These are phyloP conservation scores for Spongospora subterranea DNA, from an alignment of 208 protist genomes.

Conservation along the genomic window DNA sequence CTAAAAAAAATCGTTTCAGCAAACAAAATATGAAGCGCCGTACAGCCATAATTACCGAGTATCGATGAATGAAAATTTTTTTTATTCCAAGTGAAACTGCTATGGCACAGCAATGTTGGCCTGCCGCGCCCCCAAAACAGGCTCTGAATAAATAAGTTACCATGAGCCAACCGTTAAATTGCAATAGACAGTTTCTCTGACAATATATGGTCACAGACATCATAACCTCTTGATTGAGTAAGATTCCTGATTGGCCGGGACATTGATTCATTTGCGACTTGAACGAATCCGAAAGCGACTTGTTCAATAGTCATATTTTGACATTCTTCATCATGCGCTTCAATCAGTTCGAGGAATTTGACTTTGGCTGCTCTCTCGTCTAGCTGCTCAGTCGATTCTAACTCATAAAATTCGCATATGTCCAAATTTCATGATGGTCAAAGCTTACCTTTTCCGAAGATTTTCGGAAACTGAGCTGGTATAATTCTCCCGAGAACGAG, in stretches of 20 bases:
- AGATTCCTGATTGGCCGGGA: constrained; percentile 88
- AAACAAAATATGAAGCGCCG: neutral
- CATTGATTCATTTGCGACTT: constrained; percentile 93
- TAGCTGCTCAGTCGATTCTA: constrained; percentile 75
- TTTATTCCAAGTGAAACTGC: constrained; percentile 80
- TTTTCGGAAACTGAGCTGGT: constrained; percentile 88
- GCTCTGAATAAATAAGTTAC: constrained; percentile 53
- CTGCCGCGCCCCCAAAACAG: constrained; percentile 78
- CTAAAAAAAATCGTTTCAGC: constrained; percentile 56
- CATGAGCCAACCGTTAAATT: neutral
- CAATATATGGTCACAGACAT: constrained; percentile 82
- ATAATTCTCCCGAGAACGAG: constrained; percentile 86
- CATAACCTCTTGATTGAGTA: constrained; percentile 86
- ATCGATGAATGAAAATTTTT: constrained; percentile 77
- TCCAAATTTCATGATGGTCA: neutral
- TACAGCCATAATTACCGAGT: constrained; percentile 65
- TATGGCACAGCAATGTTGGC: constrained; percentile 81
- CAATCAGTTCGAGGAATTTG: constrained; percentile 78
- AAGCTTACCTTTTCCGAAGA: constrained; percentile 82
- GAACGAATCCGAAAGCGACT: constrained; percentile 88
- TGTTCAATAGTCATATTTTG: constrained; percentile 9
- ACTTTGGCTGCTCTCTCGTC: constrained; percentile 73
- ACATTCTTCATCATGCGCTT: neutral
- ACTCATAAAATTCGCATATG: neutral
- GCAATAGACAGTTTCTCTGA: neutral